phyloP scores from a whole-genome alignment of 2,329 filamentous ascomycete genomes.

The Neocucurbitaria cava region DNA sequence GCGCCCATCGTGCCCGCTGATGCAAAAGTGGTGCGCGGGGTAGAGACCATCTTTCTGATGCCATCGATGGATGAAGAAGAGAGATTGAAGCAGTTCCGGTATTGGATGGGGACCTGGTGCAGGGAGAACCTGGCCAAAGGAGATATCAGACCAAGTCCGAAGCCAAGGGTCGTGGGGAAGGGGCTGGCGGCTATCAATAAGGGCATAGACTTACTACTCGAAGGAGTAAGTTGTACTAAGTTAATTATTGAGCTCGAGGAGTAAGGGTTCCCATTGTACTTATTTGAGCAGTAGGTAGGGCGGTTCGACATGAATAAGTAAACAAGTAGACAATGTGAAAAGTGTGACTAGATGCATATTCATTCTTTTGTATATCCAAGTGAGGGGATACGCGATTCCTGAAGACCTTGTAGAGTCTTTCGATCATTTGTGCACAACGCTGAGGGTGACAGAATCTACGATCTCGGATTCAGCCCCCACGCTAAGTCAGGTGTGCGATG shows the following conservation, averaged over 20 bases:
- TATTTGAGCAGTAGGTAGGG: too few relatives aligned
- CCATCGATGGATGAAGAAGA: not conserved
- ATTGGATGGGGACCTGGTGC: not conserved
- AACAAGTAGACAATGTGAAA: too few relatives aligned
- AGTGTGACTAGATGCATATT: too few relatives aligned
- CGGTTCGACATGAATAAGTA: too few relatives aligned
- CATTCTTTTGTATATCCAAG: too few relatives aligned
- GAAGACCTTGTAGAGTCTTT: too few relatives aligned
- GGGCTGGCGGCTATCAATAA: not conserved
- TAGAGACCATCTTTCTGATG: slow-evolving; percentile 1
- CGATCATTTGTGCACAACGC: too few relatives aligned
- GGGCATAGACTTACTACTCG: not conserved
- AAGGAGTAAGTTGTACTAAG: slow-evolving; percentile 1
- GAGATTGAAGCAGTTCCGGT: not conserved
- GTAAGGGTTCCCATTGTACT: not conserved
- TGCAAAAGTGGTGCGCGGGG: not conserved
- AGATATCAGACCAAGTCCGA: not conserved
- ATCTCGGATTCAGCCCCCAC: too few relatives aligned
- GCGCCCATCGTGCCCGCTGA: not conserved
- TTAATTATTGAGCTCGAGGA: not conserved
- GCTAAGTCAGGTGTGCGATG: too few relatives aligned
- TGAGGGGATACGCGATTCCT: too few relatives aligned
- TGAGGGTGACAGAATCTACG: too few relatives aligned
- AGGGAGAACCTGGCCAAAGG: not conserved
- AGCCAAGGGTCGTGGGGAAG: not conserved